Evolutionary conservation across 2,329 filamentous ascomycete genomes (phyloP).

Genomic region (Huntiella savannae): DNA sequence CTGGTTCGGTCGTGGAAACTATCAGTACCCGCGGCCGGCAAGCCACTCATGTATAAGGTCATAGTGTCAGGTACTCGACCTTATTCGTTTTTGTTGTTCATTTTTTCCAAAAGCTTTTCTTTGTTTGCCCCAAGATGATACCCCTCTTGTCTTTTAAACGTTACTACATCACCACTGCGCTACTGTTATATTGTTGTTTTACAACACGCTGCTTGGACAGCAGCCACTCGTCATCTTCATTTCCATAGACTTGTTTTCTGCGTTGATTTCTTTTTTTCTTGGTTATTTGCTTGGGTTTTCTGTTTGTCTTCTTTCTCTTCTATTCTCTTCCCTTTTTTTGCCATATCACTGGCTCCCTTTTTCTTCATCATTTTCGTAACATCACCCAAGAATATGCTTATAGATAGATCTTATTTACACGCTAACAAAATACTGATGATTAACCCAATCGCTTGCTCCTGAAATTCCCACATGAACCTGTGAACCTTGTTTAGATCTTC

Average conservation of each 20-base stretch:
- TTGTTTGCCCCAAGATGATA: not conserved
- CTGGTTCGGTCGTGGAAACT: not conserved
- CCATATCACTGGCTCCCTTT: conserved; percentile 4
- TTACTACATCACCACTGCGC: no score
- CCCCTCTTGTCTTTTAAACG: not conserved
- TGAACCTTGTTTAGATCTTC: not conserved
- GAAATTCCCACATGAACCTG: no score
- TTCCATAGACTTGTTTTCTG: not conserved
- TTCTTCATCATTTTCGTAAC: not conserved
- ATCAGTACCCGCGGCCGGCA: not conserved
- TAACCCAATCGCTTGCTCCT: no score
- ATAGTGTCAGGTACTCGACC: not conserved
- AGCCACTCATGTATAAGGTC: not conserved
- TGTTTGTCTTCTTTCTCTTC: conserved; percentile 13
- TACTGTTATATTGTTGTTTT: no score
- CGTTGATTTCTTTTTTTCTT: not conserved
- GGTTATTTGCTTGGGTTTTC: conserved; percentile 4
- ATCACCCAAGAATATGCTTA: not conserved
- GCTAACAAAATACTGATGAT: no score
- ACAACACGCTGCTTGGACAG: no score
- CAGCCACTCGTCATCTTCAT: no score
- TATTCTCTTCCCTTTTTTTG: conserved; percentile 11
- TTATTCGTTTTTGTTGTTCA: not conserved
- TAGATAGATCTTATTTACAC: not conserved
- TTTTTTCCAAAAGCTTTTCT: conserved; percentile 1